Conservation (phyloP, 2,329 filamentous ascomycete genomes). For the Hymenoscyphus fraxineus region DNA sequence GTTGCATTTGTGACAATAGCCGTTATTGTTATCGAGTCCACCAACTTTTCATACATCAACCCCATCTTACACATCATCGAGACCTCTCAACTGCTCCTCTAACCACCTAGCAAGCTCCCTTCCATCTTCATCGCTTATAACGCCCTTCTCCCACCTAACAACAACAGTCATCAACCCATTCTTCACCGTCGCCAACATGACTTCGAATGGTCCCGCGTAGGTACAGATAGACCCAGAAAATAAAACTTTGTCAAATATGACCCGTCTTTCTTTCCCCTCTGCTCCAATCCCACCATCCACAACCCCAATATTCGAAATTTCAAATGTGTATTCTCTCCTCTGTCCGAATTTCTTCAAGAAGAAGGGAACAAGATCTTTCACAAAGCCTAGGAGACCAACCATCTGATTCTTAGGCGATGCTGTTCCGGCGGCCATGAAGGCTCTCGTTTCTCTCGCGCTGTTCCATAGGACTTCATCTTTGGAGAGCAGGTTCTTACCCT, state of each 20-base stretch:
- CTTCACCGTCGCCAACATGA: slow-evolving; percentile 20
- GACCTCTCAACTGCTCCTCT: background rate
- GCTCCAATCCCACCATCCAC: slow-evolving; percentile 29
- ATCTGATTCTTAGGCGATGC: slow-evolving; percentile 43
- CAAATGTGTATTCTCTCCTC: slow-evolving; percentile 44
- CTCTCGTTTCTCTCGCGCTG: slow-evolving; percentile 11
- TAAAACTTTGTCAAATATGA: slow-evolving; percentile 18
- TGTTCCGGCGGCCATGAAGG: slow-evolving; percentile 37
- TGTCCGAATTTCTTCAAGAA: slow-evolving; percentile 43
- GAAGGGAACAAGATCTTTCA: slow-evolving; percentile 43
- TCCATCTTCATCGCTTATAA: slow-evolving; percentile 18
- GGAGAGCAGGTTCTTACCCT: background rate
- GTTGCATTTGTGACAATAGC: too few relatives aligned
- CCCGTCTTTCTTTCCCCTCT: slow-evolving; percentile 8
- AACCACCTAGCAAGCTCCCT: slow-evolving; percentile 8
- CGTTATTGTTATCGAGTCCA: too few relatives aligned
- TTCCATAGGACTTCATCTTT: slow-evolving; percentile 18
- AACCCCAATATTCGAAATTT: slow-evolving; percentile 51
- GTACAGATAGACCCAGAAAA: slow-evolving; percentile 15
- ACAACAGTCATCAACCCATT: slow-evolving; percentile 20
- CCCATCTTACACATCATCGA: background rate
- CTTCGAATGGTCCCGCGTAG: slow-evolving; percentile 18
- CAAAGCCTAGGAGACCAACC: slow-evolving; percentile 40
- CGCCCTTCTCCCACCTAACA: slow-evolving; percentile 16
- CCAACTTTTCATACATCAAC: background rate